Evolutionary conservation across 2,329 filamentous ascomycete genomes (phyloP).

Genomic region (Penicillium aurantiogriseum): DNA sequence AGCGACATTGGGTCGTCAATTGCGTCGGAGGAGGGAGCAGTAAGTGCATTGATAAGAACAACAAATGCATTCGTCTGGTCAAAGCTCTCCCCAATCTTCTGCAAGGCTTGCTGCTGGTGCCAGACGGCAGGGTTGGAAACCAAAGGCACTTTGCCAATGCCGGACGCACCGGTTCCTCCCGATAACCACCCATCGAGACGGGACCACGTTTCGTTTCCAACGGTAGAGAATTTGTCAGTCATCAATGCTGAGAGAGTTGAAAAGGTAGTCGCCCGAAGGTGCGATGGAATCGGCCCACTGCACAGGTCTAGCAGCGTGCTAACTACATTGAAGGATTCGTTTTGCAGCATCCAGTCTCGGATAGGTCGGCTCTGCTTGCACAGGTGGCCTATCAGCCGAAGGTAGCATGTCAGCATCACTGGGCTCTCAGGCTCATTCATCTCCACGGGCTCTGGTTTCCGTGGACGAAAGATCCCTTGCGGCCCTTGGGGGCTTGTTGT

Average conservation of each 20-base stretch:
- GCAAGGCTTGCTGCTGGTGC: slow-evolving; percentile 63
- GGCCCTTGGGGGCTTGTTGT: slow-evolving; percentile 50
- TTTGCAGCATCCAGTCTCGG: slow-evolving; percentile 69
- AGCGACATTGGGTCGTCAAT: slow-evolving; percentile 67
- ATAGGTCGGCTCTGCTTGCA: slow-evolving; percentile 70
- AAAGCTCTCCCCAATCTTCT: slow-evolving; percentile 72
- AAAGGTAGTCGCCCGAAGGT: slow-evolving; percentile 81
- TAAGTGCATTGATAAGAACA: slow-evolving; percentile 69
- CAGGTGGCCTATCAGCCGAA: slow-evolving; percentile 82
- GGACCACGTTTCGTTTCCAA: slow-evolving; percentile 74
- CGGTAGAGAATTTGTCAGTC: slow-evolving; percentile 65
- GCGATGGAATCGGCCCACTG: slow-evolving; percentile 70
- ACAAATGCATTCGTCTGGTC: slow-evolving; percentile 86
- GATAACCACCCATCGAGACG: slow-evolving; percentile 77
- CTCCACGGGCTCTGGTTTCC: slow-evolving; percentile 63
- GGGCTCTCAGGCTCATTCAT: slow-evolving; percentile 88
- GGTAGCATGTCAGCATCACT: slow-evolving; percentile 95
- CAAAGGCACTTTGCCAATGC: slow-evolving; percentile 49
- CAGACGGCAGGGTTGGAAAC: slow-evolving; percentile 42
- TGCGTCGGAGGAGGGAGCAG: slow-evolving; percentile 55
- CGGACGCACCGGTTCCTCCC: slow-evolving; percentile 45
- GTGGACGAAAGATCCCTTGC: slow-evolving; percentile 57
- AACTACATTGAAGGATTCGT: slow-evolving; percentile 66
- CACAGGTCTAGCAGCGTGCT: slow-evolving; percentile 76
- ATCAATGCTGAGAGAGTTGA: slow-evolving; percentile 73